Evolutionary conservation across 495 filamentous ascomycete genomes (phyloP), one percentile per base, ranked within the genome.

Genomic region (Neurospora terricola): DNA sequence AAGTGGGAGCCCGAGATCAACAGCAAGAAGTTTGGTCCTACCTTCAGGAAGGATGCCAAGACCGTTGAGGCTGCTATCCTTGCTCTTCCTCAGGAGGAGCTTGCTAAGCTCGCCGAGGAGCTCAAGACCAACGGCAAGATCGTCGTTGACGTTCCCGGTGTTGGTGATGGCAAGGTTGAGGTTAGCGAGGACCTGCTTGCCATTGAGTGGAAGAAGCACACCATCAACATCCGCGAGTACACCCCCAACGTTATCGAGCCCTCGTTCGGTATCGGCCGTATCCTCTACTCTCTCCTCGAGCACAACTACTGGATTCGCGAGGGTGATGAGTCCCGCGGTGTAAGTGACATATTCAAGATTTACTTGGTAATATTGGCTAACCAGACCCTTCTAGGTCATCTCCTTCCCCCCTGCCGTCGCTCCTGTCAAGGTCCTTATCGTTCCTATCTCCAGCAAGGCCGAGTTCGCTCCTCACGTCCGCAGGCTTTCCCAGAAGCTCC

Each of bases 191-290:
- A 92, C 43, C 82, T 94, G 38, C 83, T 94, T 76, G 87, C 83
- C 39, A 91, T 94, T 77, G 90, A 91, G 82, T 90, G 89, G 84
- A 85, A 87, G 54, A 93, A 88, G 37, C 84, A 89, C 34, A 83
- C 89, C 27, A 90, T 92, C 80, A 88, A 92, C 77, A 83, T 88
- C 72, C 85, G 92, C 73, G 91, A 94, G 79, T 94, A 91, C 83
- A 93, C 89, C 2, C 92, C 92, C 37, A 94, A 93, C 75, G 91
- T 95, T 37, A 94, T 95, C 72, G 92, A 95, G 82, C 92, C 92
- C 1, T 94, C 92, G 10, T 95, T 95, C 77, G 92, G 92, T 82
- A 93, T 95, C 75, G 92, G 92, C 69, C 87, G 92, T 69, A 93
- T 94, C 43, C 79, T 94, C 69, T 94, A 93, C 84, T 88, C 88